Percentiles rank a stretch among this genome's conserved stretches.
Evolutionary conservation across 225 moss, liverwort and hornwort species (phyloP).

Genomic region (Marchantia polymorpha): DNA sequence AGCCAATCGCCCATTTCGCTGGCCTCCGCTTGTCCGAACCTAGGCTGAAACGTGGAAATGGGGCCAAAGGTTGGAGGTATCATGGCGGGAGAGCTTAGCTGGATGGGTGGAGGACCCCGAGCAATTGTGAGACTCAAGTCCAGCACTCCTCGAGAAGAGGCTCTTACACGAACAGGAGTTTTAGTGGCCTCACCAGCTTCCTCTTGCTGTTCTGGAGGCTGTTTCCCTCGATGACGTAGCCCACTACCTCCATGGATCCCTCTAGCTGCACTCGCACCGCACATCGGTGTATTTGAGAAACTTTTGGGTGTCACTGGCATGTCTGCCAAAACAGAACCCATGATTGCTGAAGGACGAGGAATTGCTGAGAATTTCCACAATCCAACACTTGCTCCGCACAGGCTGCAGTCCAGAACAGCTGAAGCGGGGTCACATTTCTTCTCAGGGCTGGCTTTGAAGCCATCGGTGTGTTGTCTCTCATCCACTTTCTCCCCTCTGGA

Average conservation of each 20-base stretch:
- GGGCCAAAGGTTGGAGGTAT: constrained; percentile 62
- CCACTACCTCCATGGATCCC: constrained; percentile 36
- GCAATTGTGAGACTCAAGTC: constrained; percentile 94
- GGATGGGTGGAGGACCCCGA: constrained; percentile 95
- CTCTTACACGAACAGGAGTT: constrained; percentile 22
- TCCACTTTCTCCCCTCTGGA: constrained; percentile 42
- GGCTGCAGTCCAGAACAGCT: constrained; percentile 78
- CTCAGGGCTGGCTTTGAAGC: constrained; percentile 30
- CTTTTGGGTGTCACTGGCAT: constrained; percentile 45
- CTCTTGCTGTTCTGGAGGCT: constrained; percentile 31
- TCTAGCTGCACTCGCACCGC: constrained; percentile 49
- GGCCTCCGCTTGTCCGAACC: constrained; percentile 47
- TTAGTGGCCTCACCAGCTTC: constrained; percentile 41
- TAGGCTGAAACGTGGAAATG: constrained; percentile 55
- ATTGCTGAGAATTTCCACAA: constrained; percentile 82
- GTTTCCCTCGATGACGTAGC: constrained; percentile 27
- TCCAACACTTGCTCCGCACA: constrained; percentile 93
- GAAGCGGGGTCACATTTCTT: constrained; percentile 69
- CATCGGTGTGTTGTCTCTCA: constrained; percentile 32
- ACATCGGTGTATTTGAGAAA: constrained; percentile 29
- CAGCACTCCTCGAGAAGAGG: constrained; percentile 52
- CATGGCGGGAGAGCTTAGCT: constrained; percentile 57
- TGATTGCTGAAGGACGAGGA: constrained; percentile 54
- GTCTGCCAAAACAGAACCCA: constrained; percentile 43
- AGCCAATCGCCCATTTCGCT: constrained; percentile 53